These are phyloP conservation scores for Nakazawaea siamensis DNA, from an alignment of 805 yeast genomes.

Conservation along the genomic window DNA sequence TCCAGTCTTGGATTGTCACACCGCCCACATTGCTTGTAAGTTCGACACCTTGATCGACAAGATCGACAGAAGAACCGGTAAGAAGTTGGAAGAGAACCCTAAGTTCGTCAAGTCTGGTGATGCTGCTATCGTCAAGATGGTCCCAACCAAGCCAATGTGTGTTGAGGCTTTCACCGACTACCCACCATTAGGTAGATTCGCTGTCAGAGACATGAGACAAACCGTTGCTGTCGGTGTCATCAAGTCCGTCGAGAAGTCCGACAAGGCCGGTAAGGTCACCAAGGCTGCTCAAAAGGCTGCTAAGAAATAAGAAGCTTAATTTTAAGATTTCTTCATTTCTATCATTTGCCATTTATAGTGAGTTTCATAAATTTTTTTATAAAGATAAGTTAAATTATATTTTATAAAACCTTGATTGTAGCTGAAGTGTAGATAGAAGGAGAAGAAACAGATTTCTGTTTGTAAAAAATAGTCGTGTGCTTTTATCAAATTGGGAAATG, in stretches of 20 bases:
- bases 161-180: conserved; percentile 91
- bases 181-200: conserved; percentile 97
- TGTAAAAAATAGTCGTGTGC: too few species aligned
- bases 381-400: too few species aligned
- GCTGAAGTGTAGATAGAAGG: too few species aligned
- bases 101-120: conserved; percentile 95
- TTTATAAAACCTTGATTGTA: too few species aligned
- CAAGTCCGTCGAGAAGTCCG: conserved; percentile 87
- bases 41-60: conserved; percentile 66
- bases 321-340: neutral
- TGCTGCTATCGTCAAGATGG: conserved; percentile 88
- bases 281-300: conserved; percentile 87
- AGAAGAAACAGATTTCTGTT: too few species aligned
- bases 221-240: conserved; percentile 99
- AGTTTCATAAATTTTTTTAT: too few species aligned
- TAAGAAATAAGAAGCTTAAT: conserved; percentile 47
- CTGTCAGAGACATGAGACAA: conserved; percentile 99
- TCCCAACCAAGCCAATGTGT: conserved; percentile 88
- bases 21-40: conserved; percentile 88
- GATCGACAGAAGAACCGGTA: conserved; percentile 92
- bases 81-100: conserved; percentile 82
- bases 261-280: conserved; percentile 89
- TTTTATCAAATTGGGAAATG: too few species aligned
- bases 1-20: conserved; percentile 88
- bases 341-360: too few species aligned